Conservation (phyloP, 345 rosid genomes). For the Dipteronia dyeriana region DNA sequence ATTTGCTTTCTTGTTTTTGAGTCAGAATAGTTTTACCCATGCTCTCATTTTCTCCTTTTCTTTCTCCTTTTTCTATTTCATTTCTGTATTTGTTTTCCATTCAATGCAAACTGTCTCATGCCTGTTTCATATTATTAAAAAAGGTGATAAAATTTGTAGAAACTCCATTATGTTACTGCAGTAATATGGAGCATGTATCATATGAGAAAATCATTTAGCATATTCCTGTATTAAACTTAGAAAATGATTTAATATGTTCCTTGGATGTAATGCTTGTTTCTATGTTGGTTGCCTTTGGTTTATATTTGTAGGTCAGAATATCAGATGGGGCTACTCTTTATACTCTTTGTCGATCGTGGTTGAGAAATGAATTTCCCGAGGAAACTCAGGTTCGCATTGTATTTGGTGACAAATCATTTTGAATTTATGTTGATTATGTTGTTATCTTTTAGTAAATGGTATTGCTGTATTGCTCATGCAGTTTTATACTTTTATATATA, state of each 20-base stretch:
- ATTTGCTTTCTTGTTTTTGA: not conserved
- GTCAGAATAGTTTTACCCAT: not conserved
- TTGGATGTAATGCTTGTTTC: not conserved
- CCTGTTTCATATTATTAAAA: not conserved
- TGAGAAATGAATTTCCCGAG: conserved; percentile 73
- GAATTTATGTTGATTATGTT: not conserved
- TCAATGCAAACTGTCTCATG: not conserved
- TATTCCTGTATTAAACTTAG: not conserved
- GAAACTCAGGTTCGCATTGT: conserved; percentile 62
- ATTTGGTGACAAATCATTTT: conserved; percentile 4
- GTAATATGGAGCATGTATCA: not conserved
- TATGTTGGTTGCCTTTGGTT: conserved; percentile 20
- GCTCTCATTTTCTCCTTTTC: not conserved
- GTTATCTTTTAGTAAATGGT: not conserved
- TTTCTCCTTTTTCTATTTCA: not conserved
- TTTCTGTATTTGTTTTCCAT: not conserved
- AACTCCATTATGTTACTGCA: not conserved
- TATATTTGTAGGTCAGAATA: conserved; percentile 59
- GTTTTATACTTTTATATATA: not conserved
- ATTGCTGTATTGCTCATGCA: not conserved
- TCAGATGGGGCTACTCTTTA: conserved; percentile 78
- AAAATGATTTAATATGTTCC: not conserved
- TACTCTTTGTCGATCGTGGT: conserved; percentile 89
- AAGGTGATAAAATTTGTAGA: not conserved
- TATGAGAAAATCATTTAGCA: conserved; percentile 10